phyloP scores from a whole-genome alignment of 2,329 filamentous ascomycete genomes.

The Fusarium redolens region DNA sequence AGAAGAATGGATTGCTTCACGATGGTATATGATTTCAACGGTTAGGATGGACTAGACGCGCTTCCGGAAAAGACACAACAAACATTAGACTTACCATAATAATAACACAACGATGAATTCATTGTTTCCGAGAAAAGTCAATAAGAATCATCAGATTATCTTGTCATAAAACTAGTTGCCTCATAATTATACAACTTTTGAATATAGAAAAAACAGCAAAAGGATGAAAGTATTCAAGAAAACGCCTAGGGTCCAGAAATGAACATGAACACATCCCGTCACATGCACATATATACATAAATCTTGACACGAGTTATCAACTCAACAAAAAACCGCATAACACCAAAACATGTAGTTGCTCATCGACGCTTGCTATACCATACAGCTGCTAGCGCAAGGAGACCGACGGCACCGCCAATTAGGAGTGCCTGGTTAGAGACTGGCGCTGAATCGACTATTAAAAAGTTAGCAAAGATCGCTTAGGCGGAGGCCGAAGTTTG shows the following conservation, averaged over 20 bases:
- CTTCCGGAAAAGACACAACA: not conserved
- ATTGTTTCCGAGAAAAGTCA: not conserved
- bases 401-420: slow-evolving; percentile 51
- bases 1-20: slow-evolving; percentile 14
- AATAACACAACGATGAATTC: not conserved
- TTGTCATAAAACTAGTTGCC: slow-evolving; percentile 16
- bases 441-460: slow-evolving; percentile 47
- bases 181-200: slow-evolving; percentile 32
- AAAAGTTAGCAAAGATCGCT: slow-evolving; percentile 35
- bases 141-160: slow-evolving; percentile 8
- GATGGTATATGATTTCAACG: slow-evolving; percentile 26
- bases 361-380: slow-evolving; percentile 52
- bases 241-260: slow-evolving; percentile 27
- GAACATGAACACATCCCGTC: slow-evolving; percentile 27
- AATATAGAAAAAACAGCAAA: not conserved
- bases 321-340: slow-evolving; percentile 2
- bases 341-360: not conserved
- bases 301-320: slow-evolving; percentile 5
- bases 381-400: slow-evolving; percentile 52
- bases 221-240: slow-evolving; percentile 1
- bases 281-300: slow-evolving; percentile 32
- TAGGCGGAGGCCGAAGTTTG: not conserved
- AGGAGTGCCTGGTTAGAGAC: slow-evolving; percentile 48
- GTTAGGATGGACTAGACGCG: slow-evolving; percentile 1
- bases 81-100: slow-evolving; percentile 8